Evolutionary conservation across 2,329 filamentous ascomycete genomes (phyloP), one percentile per base, ranked within the genome.

Genomic region (Scedosporium dehoogii): DNA sequence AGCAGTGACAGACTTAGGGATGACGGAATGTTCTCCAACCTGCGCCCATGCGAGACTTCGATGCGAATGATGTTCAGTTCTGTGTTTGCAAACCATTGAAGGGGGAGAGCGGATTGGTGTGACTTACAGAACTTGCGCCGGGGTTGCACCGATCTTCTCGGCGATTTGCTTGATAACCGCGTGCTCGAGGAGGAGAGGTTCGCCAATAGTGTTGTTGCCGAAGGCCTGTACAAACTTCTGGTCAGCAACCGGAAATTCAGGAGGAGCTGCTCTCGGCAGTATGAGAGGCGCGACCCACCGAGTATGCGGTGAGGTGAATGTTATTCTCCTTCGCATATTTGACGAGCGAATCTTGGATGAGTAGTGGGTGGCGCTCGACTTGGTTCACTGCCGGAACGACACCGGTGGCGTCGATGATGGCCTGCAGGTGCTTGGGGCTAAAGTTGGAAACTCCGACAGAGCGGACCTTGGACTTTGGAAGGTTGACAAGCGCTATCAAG

Each of bases 391-490:
- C 86, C 63, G 78, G 78, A 69, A 76, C 70, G 73, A 82, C 82
- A 69, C 84, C 83, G 67, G 81, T 82, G 63, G 77, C 83, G 46
- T 80, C 77, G 72, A 84, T 79, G 68, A 86, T 70, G 59, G 77
- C 76, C 69, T 86, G 78, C 68, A 86, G 73, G 66, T 76, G 73
- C 73, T 82, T 81, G 71, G 88, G 83, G 70, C 79, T 82, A 70
- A 89, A 90, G 80, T 91, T 91, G 73, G 86, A 89, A 66, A 91
- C 86, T 70, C 87, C 87, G 67, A 90, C 84, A 74, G 86, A 84
- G 72, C 80, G 81, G 66, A 82, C 83, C 73, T 88, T 88, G 67
- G 76, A 78, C 67, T 79, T 83, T 64, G 81, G 81, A 16, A 87
- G 80, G 73, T 83, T 76, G 64, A 82, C 82, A 70, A 85, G 69